A percentile compares a stretch with the other conserved stretches of the same genome.
phyloP scores from a whole-genome alignment of 208 protist species.

The Trichomonas gallinae region DNA sequence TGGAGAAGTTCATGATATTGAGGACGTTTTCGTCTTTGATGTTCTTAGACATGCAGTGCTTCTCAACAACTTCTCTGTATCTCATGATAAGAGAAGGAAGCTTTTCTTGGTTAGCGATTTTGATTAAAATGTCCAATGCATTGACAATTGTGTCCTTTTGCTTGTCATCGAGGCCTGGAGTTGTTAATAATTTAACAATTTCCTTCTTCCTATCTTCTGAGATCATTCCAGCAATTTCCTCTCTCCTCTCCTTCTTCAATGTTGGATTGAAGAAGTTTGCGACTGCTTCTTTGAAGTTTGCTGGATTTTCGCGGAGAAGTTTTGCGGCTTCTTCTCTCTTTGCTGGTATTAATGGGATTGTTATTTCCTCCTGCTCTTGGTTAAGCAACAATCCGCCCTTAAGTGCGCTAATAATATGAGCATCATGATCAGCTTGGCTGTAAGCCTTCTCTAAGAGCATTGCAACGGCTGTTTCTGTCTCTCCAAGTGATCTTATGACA shows the following conservation, averaged over 20 bases:
- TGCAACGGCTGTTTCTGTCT: background rate
- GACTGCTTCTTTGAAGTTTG: background rate
- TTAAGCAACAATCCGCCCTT: background rate
- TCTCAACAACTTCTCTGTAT: background rate
- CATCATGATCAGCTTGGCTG: background rate
- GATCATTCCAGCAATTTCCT: background rate
- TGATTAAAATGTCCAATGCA: background rate
- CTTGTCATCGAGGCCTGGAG: background rate
- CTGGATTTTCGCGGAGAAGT: background rate
- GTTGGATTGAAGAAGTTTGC: background rate
- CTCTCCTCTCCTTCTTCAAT: background rate
- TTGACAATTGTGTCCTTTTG: background rate
- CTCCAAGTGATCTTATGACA: background rate
- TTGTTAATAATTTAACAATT: background rate
- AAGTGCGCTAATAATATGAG: background rate
- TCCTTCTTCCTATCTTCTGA: background rate
- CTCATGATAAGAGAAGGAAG: background rate
- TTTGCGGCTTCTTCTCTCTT: background rate
- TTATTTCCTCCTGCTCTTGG: background rate
- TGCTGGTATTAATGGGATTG: background rate
- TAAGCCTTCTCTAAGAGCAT: background rate
- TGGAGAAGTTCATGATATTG: background rate
- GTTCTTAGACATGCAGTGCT: background rate
- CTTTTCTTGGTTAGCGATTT: background rate
- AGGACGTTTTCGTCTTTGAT: background rate